These are phyloP conservation scores for Eucalyptus pauciflora DNA, from an alignment of 345 rosid genomes.

Conservation along the genomic window DNA sequence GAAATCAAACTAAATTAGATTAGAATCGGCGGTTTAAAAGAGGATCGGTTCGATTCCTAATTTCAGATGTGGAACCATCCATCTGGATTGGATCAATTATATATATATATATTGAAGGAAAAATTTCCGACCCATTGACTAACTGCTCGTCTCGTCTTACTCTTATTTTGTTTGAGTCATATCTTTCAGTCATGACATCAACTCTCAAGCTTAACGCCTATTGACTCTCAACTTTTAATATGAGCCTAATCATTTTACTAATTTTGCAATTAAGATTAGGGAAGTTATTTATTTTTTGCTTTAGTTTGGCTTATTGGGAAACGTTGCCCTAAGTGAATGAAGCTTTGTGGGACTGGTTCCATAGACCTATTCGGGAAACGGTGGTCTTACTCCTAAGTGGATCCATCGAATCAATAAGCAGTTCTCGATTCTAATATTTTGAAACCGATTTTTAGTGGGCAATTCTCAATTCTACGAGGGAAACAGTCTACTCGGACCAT, in stretches of 20 bases:
- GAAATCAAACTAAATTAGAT: accelerated
- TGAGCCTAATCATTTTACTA: no score
- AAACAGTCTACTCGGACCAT: neutral
- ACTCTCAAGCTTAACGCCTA: accelerated
- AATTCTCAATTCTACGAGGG: no score
- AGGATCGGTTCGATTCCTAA: accelerated
- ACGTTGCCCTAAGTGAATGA: no score
- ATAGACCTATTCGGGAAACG: no score
- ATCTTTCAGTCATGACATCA: accelerated
- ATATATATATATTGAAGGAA: no score
- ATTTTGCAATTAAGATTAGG: no score
- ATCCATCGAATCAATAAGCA: accelerated
- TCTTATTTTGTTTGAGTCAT: accelerated
- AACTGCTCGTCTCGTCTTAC: accelerated
- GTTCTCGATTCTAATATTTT: no score
- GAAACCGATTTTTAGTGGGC: no score
- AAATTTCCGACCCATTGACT: accelerated
- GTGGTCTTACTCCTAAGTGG: accelerated
- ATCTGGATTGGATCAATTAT: accelerated
- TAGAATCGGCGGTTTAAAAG: accelerated
- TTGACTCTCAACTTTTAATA: no score
- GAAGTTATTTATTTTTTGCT: no score
- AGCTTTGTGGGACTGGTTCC: no score
- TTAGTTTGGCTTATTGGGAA: no score
- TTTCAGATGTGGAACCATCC: accelerated